Evolutionary conservation across 23 red algal species (phyloP).

Genomic region (Gracilaria vermiculophylla): DNA sequence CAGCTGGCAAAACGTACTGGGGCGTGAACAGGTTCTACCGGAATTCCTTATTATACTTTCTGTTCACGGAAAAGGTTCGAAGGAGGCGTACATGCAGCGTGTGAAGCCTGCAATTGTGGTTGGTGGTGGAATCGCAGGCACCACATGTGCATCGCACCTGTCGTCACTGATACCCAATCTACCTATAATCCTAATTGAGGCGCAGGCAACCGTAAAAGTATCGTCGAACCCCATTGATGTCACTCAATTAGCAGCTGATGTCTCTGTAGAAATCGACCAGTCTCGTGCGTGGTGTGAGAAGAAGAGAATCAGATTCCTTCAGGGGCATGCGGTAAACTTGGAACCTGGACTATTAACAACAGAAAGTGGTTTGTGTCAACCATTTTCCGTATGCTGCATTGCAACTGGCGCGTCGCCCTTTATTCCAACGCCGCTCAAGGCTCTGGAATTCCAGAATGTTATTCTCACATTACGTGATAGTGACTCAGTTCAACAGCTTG

Average conservation of each 20-base stretch:
- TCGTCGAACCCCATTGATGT: neutral
- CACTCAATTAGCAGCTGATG: constrained; percentile 7
- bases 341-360: neutral
- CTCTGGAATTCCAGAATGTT: neutral
- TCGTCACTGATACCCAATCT: neutral
- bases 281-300: constrained; percentile 4
- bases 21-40: too few species aligned
- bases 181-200: constrained; percentile 23
- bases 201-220: constrained; percentile 8
- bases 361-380: neutral
- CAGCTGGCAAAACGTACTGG: too few species aligned
- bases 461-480: constrained; percentile 69
- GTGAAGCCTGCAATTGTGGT: constrained; percentile 43
- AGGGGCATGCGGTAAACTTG: neutral
- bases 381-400: constrained; percentile 55
- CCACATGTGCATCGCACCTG: constrained; percentile 59
- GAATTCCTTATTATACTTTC: neutral
- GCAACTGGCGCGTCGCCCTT: constrained; percentile 71
- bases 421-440: constrained; percentile 29
- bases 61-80: neutral
- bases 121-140: constrained; percentile 81
- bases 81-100: neutral
- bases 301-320: neutral
- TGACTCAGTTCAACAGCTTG: constrained; percentile 47
- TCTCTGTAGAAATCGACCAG: neutral